phyloP scores from a whole-genome alignment of 345 rosid genomes.

The Trapa bicornis region DNA sequence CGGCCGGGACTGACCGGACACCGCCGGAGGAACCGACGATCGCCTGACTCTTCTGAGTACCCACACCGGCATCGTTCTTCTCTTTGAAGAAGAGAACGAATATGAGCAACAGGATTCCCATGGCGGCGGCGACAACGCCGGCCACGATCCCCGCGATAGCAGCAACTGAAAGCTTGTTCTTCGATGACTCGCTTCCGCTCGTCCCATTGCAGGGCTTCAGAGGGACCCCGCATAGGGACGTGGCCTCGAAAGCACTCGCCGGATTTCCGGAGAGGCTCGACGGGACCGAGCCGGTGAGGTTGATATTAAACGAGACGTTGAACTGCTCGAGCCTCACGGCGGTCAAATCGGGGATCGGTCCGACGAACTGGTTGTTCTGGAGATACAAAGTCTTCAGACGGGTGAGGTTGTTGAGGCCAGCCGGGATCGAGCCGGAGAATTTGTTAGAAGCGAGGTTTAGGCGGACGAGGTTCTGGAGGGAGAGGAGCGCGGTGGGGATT shows the following conservation, averaged over 20 bases:
- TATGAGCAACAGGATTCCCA: constrained; percentile 21
- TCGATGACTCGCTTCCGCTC: not conserved
- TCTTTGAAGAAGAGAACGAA: constrained; percentile 20
- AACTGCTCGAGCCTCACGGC: constrained; percentile 20
- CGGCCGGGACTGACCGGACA: not conserved
- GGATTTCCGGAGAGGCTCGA: constrained; percentile 12
- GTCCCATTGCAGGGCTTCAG: constrained; percentile 20
- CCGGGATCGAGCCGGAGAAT: constrained; percentile 24
- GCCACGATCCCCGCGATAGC: constrained; percentile 34
- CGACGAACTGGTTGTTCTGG: constrained; percentile 24
- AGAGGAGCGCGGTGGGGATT: constrained; percentile 36
- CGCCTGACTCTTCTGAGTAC: too few relatives aligned
- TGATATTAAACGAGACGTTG: constrained; percentile 29
- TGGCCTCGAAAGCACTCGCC: constrained; percentile 18
- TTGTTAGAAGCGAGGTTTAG: constrained; percentile 23
- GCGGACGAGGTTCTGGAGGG: constrained; percentile 20
- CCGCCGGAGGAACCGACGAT: not conserved
- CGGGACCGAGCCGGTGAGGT: constrained; percentile 27
- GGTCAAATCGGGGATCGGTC: constrained; percentile 23
- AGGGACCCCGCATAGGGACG: constrained; percentile 29
- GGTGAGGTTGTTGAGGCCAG: constrained; percentile 19
- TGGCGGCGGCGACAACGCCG: constrained; percentile 21
- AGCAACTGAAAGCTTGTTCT: constrained; percentile 21
- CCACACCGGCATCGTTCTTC: not conserved
- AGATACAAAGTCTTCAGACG: constrained; percentile 23